These are phyloP conservation scores for Microbotryomycetes sp. DNA, from an alignment of 1,284 basidiomycete species.

Conservation along the genomic window DNA sequence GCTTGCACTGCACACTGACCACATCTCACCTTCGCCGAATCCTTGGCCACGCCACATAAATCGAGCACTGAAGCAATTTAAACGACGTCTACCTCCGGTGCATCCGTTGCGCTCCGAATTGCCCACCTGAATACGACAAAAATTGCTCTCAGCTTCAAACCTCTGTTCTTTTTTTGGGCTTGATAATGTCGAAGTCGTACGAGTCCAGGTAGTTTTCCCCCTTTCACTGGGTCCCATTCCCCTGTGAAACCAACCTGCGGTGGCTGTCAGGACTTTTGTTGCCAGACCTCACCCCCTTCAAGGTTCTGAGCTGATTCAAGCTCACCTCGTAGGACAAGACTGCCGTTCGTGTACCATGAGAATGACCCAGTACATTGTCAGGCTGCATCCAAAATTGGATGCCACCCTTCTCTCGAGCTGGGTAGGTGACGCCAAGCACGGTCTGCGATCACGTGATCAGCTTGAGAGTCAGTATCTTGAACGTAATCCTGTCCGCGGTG, in stretches of 20 bases:
- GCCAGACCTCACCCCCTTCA: too few species aligned
- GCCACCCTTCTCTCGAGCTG: slow-evolving; percentile 7
- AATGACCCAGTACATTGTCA: not conserved
- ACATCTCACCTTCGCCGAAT: not conserved
- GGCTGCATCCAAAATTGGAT: slow-evolving; percentile 13
- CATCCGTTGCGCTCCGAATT: not conserved
- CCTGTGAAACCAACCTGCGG: too few species aligned
- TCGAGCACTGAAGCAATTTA: not conserved
- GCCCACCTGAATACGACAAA: too few species aligned
- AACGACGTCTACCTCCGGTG: not conserved
- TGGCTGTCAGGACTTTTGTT: not conserved
- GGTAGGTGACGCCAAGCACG: slow-evolving; percentile 12
- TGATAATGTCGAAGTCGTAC: too few species aligned
- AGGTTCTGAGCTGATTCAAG: not conserved
- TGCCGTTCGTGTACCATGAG: slow-evolving; percentile 9
- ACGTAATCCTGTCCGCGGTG: too few species aligned
- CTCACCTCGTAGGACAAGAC: slow-evolving; percentile 20
- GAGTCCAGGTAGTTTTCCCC: slow-evolving; percentile 35
- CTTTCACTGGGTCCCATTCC: slow-evolving; percentile 32
- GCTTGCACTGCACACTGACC: not conserved
- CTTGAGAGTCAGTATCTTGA: too few species aligned
- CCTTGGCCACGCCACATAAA: slow-evolving; percentile 14
- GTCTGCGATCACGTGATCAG: too few species aligned
- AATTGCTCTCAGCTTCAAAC: too few species aligned
- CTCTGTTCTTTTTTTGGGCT: not conserved